Evolutionary conservation across 352 stramenopile species (phyloP).

Genomic region (Globisporangium okanoganense): DNA sequence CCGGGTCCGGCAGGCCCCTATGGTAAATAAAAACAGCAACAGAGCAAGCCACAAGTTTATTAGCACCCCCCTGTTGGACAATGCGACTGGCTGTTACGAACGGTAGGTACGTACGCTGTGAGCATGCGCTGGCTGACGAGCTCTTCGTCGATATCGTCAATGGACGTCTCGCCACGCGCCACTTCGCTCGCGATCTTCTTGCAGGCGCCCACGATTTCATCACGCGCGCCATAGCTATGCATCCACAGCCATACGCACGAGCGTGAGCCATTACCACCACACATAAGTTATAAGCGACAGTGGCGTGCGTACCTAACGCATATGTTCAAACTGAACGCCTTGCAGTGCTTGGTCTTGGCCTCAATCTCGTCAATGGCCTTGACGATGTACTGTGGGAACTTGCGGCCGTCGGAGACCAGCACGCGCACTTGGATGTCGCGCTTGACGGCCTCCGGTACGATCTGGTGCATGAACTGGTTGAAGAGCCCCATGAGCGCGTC

Average conservation of each 20-base stretch:
- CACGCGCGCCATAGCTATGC: constrained; percentile 92
- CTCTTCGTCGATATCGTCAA: constrained; percentile 79
- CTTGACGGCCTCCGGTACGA: constrained; percentile 88
- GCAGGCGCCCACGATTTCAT: constrained; percentile 93
- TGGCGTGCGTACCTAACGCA: constrained; percentile 63
- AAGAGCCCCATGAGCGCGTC: constrained; percentile 93
- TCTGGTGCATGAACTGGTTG: constrained; percentile 93
- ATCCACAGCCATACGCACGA: neutral
- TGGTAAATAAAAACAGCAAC: constrained; percentile 13
- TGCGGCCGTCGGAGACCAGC: constrained; percentile 76
- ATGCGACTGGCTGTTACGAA: neutral
- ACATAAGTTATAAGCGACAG: neutral
- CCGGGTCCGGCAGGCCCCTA: constrained; percentile 87
- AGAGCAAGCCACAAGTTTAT: neutral
- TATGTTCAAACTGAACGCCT: constrained; percentile 77
- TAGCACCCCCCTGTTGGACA: neutral
- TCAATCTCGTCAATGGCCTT: constrained; percentile 82
- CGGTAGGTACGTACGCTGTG: constrained; percentile 57
- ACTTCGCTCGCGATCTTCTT: constrained; percentile 88
- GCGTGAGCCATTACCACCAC: neutral
- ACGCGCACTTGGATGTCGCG: constrained; percentile 91
- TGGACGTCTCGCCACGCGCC: constrained; percentile 41
- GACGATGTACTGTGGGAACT: constrained; percentile 65
- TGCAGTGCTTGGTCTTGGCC: constrained; percentile 82
- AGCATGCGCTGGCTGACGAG: constrained; percentile 72